phyloP scores from a whole-genome alignment of 139 green algal genomes.

The Micractinium conductrix region DNA sequence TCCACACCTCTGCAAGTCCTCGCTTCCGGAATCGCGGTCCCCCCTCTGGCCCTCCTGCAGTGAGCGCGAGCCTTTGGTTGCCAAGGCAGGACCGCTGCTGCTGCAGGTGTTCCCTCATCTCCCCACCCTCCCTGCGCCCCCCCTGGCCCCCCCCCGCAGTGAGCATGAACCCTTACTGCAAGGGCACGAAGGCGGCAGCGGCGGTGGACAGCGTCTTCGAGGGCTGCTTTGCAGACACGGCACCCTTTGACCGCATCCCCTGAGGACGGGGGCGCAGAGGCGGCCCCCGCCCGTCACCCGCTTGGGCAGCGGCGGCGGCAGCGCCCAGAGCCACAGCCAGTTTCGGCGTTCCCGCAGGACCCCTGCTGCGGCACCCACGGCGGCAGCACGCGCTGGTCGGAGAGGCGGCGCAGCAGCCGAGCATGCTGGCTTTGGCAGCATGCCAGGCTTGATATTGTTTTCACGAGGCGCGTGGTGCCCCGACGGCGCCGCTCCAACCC shows the following conservation, averaged over 20 bases:
- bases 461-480: background rate
- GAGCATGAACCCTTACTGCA: conserved; percentile 88
- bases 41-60: too few species aligned
- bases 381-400: too few species aligned
- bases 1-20: too few species aligned
- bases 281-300: too few species aligned
- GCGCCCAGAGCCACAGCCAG: too few species aligned
- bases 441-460: too few species aligned
- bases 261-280: conserved; percentile 4
- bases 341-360: too few species aligned
- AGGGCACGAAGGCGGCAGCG: conserved; percentile 30
- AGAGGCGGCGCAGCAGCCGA: too few species aligned
- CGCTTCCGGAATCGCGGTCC: background rate
- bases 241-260: conserved; percentile 76
- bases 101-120: background rate
- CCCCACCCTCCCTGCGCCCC: background rate
- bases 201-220: conserved; percentile 78
- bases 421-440: too few species aligned
- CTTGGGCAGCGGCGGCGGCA: too few species aligned
- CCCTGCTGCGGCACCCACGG: too few species aligned
- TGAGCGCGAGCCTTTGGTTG: too few species aligned
- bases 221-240: conserved; percentile 78
- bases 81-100: background rate
- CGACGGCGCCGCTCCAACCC: background rate
- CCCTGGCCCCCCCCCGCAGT: conserved; percentile 56